Conservation (phyloP, 129 eudicot genomes). For the carrot (Daucus carota) region DH1_v3.0 NC_030381.2:15748501-15749000, state of each 20-base stretch:
- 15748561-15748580: background rate
- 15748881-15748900: background rate
- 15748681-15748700: conserved; percentile 42
- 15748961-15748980: conserved; percentile 76
- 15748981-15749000: conserved; percentile 63
- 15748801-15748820: background rate
- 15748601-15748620: no score
- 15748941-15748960: conserved; percentile 59
- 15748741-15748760: conserved; percentile 65
- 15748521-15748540: background rate
- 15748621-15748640: background rate
- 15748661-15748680: conserved; percentile 43
- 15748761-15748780: conserved; percentile 73
- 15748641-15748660: conserved; percentile 31
- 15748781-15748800: conserved; percentile 24
- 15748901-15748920: background rate
- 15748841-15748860: background rate
- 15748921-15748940: background rate
- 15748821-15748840: background rate
- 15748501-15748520: background rate
- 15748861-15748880: background rate
- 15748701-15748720: conserved; percentile 67
- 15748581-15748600: background rate
- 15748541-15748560: background rate
- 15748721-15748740: conserved; percentile 41